Evolutionary conservation across 1,284 basidiomycete genomes (phyloP).

Genomic region (Phellopilus nigrolimitatus): DNA sequence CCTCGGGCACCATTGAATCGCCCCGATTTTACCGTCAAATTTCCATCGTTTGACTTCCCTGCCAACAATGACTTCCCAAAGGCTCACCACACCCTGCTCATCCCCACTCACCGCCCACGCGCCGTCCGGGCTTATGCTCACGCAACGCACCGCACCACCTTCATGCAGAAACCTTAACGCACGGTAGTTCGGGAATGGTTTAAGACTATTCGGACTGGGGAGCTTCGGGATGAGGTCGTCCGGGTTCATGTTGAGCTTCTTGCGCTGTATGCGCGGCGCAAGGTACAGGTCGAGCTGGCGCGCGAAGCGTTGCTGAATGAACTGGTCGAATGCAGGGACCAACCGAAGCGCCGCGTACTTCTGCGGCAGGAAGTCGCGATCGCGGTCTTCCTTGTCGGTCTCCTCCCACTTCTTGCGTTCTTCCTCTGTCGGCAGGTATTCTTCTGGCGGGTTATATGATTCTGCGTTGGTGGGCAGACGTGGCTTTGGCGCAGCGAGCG

Average conservation of each 20-base stretch:
- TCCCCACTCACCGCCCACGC: slow-evolving; percentile 92
- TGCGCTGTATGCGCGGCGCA: slow-evolving; percentile 86
- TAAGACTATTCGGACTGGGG: slow-evolving; percentile 88
- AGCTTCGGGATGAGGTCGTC: slow-evolving; percentile 91
- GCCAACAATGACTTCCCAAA: slow-evolving; percentile 96
- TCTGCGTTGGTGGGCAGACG: slow-evolving; percentile 88
- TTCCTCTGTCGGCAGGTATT: slow-evolving; percentile 89
- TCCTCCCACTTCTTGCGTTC: slow-evolving; percentile 85
- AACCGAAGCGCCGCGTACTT: slow-evolving; percentile 84
- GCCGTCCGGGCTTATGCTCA: slow-evolving; percentile 84
- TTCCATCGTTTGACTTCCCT: slow-evolving; percentile 88
- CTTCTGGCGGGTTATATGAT: slow-evolving; percentile 97
- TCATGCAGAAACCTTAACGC: slow-evolving; percentile 73
- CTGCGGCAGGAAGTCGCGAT: slow-evolving; percentile 85
- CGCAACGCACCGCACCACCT: slow-evolving; percentile 62
- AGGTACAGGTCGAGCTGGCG: slow-evolving; percentile 97
- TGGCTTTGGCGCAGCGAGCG: slow-evolving; percentile 91
- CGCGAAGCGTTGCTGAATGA: slow-evolving; percentile 93
- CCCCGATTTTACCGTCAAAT: slow-evolving; percentile 76
- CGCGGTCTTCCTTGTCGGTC: slow-evolving; percentile 87
- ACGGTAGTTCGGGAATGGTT: slow-evolving; percentile 90
- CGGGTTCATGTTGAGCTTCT: slow-evolving; percentile 88
- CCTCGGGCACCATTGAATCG: slow-evolving; percentile 93
- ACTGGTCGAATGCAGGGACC: slow-evolving; percentile 88
- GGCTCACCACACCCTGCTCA: slow-evolving; percentile 80